Conservation (phyloP, 768 basidiomycete species). For the Gloeopeniophorella convolvens region DNA sequence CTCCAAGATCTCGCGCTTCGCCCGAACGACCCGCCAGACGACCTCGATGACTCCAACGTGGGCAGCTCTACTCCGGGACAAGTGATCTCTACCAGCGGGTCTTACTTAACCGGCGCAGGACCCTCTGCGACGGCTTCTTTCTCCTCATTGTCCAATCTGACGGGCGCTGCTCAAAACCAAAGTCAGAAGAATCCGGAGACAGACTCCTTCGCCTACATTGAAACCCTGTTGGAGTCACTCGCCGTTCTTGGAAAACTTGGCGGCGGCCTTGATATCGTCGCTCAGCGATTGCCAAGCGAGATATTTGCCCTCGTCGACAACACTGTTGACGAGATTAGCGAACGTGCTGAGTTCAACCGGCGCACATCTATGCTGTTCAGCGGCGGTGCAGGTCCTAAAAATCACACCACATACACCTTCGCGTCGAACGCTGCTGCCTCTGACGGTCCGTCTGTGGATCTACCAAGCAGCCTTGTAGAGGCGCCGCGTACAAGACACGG, state of each 20-base stretch:
- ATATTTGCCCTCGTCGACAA: constrained; percentile 78
- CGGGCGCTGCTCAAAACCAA: constrained; percentile 12
- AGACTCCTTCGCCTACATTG: constrained; percentile 91
- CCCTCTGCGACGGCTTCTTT: constrained; percentile 22
- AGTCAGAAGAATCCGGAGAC: constrained; percentile 66
- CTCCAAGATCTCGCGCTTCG: constrained; percentile 59
- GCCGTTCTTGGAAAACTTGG: constrained; percentile 87
- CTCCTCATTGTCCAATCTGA: constrained; percentile 19
- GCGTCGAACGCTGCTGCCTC: constrained; percentile 27
- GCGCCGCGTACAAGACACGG: constrained; percentile 20
- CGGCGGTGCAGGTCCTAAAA: constrained; percentile 23
- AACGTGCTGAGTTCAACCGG: constrained; percentile 76
- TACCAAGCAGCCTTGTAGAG: constrained; percentile 12
- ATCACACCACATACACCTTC: constrained; percentile 46
- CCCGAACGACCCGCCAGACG: constrained; percentile 73
- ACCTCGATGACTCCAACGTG: constrained; percentile 42
- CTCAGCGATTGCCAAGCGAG: constrained; percentile 78
- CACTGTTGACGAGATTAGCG: constrained; percentile 87
- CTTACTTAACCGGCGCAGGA: constrained; percentile 16
- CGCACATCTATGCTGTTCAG: constrained; percentile 35
- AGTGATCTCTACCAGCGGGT: constrained; percentile 16
- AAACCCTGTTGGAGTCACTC: constrained; percentile 87
- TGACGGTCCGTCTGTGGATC: constrained; percentile 17
- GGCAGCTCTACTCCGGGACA: constrained; percentile 21
- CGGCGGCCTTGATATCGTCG: constrained; percentile 71